These are phyloP conservation scores for Blastocystis sp. DNA, from an alignment of 352 stramenopile genomes.

Conservation along the genomic window DNA sequence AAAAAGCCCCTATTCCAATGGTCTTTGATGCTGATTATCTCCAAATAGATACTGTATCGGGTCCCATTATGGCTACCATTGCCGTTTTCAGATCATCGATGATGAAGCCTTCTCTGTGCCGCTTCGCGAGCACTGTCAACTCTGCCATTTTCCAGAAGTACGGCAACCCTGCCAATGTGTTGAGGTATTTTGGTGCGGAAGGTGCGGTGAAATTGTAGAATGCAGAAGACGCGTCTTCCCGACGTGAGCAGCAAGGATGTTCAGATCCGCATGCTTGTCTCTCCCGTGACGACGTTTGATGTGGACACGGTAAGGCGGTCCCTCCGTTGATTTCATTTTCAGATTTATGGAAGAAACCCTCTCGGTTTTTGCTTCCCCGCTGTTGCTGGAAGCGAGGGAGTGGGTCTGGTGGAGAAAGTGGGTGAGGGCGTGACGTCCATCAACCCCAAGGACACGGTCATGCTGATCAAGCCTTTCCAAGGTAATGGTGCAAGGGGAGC, in stretches of 20 bases:
- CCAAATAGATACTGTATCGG: not conserved
- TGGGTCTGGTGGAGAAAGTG: slow-evolving; percentile 59
- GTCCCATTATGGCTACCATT: slow-evolving; percentile 28
- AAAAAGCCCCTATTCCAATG: too few relatives aligned
- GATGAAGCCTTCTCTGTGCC: slow-evolving; percentile 37
- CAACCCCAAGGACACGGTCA: slow-evolving; percentile 59
- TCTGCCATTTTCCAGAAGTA: slow-evolving; percentile 55
- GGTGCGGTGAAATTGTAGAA: not conserved
- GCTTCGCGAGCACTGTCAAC: slow-evolving; percentile 49
- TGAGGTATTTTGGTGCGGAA: not conserved
- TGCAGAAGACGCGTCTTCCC: slow-evolving; percentile 18
- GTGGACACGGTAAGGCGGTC: not conserved
- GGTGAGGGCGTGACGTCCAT: slow-evolving; percentile 58
- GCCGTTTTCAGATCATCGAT: slow-evolving; percentile 5
- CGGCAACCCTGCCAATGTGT: slow-evolving; percentile 29
- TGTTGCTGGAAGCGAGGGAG: slow-evolving; percentile 61
- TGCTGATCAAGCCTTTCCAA: slow-evolving; percentile 57
- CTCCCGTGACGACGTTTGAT: slow-evolving; percentile 45
- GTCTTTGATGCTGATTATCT: too few relatives aligned
- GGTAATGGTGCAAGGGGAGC: slow-evolving; percentile 52
- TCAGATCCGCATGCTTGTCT: slow-evolving; percentile 50
- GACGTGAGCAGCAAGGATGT: slow-evolving; percentile 19
- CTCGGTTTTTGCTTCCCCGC: slow-evolving; percentile 24
- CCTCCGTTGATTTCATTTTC: not conserved
- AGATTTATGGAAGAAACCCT: slow-evolving; percentile 36